phyloP scores from a whole-genome alignment of 768 basidiomycete species.

The Hemileccinum rubropunctum region DNA sequence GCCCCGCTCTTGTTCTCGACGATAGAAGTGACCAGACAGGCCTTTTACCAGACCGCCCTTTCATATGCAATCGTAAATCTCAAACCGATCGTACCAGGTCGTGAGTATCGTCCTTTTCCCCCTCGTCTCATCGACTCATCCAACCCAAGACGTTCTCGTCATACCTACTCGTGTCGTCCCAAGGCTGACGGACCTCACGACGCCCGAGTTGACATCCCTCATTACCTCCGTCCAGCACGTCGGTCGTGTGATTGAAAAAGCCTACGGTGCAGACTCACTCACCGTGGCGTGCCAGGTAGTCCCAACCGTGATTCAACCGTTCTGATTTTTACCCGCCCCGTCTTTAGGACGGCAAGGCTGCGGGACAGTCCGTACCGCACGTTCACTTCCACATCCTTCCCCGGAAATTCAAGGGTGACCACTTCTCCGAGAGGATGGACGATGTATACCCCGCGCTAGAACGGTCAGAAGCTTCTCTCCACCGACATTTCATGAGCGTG shows the following conservation, averaged over 20 bases:
- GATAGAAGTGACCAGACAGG: constrained; percentile 75
- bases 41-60: constrained; percentile 65
- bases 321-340: constrained; percentile 5
- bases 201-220: constrained; percentile 73
- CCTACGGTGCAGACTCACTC: constrained; percentile 77
- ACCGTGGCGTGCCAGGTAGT: constrained; percentile 88
- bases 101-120: constrained; percentile 49
- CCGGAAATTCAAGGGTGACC: constrained; percentile 66
- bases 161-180: constrained; percentile 54
- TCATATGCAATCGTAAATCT: constrained; percentile 91
- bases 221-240: constrained; percentile 80
- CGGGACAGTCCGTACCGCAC: constrained; percentile 71
- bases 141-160: constrained; percentile 56
- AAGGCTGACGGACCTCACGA: constrained; percentile 53
- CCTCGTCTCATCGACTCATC: not conserved
- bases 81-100: constrained; percentile 91
- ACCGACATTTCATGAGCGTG: constrained; percentile 33
- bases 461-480: constrained; percentile 51
- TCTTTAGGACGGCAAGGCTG: constrained; percentile 77
- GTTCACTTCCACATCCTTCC: constrained; percentile 97
- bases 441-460: constrained; percentile 82
- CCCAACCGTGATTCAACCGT: not conserved
- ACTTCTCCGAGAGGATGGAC: constrained; percentile 61
- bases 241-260: constrained; percentile 75
- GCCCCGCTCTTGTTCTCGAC: constrained; percentile 64